Percentiles rank a stretch among this genome's conserved stretches.
These are phyloP conservation scores for Herpetomonas tarakana DNA, from an alignment of 208 protist species.

Conservation along the genomic window DNA sequence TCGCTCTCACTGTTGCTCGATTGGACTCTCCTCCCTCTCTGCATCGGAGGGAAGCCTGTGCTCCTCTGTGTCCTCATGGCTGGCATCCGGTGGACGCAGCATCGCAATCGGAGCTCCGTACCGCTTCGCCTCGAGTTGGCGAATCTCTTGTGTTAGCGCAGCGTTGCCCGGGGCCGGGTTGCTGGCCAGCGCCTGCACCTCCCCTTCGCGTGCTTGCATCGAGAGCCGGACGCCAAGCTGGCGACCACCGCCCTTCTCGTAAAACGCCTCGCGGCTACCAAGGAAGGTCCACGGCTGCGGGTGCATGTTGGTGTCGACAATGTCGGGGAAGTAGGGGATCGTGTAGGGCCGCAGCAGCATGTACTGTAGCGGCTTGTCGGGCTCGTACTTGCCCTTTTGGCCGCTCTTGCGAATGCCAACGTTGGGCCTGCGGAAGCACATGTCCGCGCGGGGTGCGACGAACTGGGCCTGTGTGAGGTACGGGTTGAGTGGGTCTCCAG, in stretches of 20 bases:
- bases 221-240: slow-evolving; percentile 58
- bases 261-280: slow-evolving; percentile 78
- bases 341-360: slow-evolving; percentile 72
- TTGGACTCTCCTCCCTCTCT: not conserved
- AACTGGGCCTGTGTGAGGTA: slow-evolving; percentile 82
- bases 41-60: not conserved
- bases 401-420: slow-evolving; percentile 45
- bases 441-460: slow-evolving; percentile 76
- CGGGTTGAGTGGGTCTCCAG: slow-evolving; percentile 77
- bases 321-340: slow-evolving; percentile 89
- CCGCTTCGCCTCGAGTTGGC: slow-evolving; percentile 37
- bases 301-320: slow-evolving; percentile 81
- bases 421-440: slow-evolving; percentile 83
- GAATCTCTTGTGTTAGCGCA: slow-evolving; percentile 54
- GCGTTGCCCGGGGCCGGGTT: slow-evolving; percentile 55
- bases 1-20: not conserved
- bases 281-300: slow-evolving; percentile 83
- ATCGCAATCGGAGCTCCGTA: slow-evolving; percentile 70
- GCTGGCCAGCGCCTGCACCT: slow-evolving; percentile 50
- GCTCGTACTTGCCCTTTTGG: slow-evolving; percentile 78
- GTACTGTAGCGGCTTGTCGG: slow-evolving; percentile 61
- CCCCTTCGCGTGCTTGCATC: slow-evolving; percentile 45
- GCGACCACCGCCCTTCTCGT: slow-evolving; percentile 56
- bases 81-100: slow-evolving; percentile 45
- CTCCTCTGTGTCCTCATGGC: slow-evolving; percentile 5